Conservation (phyloP, 2,329 filamentous ascomycete genomes). For the Karstenula rhodostoma region DNA sequence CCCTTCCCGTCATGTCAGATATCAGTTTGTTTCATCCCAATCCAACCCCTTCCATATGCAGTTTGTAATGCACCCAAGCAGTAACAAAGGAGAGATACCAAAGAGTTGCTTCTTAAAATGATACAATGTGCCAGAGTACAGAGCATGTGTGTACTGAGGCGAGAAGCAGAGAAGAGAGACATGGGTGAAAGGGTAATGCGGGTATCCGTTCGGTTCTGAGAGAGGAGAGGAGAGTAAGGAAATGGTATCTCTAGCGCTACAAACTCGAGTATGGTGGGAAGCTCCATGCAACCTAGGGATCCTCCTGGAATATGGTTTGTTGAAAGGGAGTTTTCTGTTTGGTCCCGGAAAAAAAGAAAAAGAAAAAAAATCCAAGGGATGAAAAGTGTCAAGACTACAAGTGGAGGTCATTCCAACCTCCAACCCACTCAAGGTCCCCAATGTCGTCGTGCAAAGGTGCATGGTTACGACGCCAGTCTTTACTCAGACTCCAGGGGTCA, state of each 20-base stretch:
- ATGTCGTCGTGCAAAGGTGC: conserved; percentile 64
- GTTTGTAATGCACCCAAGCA: conserved; percentile 33
- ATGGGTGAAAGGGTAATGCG: conserved; percentile 33
- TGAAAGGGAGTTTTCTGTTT: conserved; percentile 30
- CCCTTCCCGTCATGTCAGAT: conserved; percentile 13
- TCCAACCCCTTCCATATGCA: conserved; percentile 33
- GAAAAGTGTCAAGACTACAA: conserved; percentile 61
- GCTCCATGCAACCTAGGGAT: conserved; percentile 14
- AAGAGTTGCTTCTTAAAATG: conserved; percentile 22
- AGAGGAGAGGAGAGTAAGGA: conserved; percentile 41
- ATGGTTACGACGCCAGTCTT: conserved; percentile 60
- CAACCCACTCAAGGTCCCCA: conserved; percentile 92
- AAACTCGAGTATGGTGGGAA: conserved; percentile 32
- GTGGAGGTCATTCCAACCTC: conserved; percentile 81
- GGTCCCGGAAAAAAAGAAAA: conserved; percentile 31
- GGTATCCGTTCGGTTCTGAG: conserved; percentile 21
- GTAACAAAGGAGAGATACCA: conserved; percentile 46
- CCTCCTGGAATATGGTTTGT: conserved; percentile 17
- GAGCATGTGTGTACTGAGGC: background rate
- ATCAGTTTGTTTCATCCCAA: conserved; percentile 26
- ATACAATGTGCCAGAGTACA: conserved; percentile 7
- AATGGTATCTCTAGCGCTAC: conserved; percentile 52
- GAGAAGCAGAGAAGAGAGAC: conserved; percentile 22
- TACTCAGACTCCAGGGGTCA: conserved; percentile 53
- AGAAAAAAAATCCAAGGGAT: conserved; percentile 42